A percentile compares a stretch with the other conserved stretches of the same genome.
These are phyloP conservation scores for Didymella pomorum DNA, from an alignment of 2,329 filamentous ascomycete genomes.

Conservation along the genomic window DNA sequence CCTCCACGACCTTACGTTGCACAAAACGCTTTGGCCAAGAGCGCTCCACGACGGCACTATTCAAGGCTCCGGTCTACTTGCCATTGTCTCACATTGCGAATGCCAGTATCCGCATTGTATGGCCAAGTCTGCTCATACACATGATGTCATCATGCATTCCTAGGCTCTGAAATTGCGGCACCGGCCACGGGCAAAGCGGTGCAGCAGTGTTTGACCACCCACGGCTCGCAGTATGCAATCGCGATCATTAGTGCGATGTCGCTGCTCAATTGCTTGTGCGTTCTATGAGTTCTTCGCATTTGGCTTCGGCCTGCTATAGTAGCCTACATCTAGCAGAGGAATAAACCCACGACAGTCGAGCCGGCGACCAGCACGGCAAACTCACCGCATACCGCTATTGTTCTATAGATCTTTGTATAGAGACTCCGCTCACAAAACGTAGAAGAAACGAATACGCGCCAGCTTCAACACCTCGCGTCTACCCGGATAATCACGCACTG, in stretches of 20 bases:
- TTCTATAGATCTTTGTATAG: no score
- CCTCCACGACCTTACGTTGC: constrained; percentile 1
- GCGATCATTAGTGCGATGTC: neutral
- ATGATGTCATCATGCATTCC: neutral
- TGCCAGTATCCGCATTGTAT: neutral
- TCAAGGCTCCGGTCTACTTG: neutral
- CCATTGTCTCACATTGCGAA: neutral
- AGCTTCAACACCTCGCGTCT: constrained; percentile 41
- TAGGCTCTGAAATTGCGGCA: neutral
- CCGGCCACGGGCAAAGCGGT: neutral
- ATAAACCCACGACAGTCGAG: constrained; percentile 7
- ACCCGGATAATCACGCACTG: constrained; percentile 45
- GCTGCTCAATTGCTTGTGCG: neutral
- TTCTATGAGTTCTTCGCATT: neutral
- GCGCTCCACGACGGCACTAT: neutral
- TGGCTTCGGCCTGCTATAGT: constrained; percentile 2
- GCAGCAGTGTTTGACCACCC: neutral
- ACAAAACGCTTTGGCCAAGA: neutral
- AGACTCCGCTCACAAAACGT: constrained; percentile 1
- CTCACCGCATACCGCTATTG: neutral
- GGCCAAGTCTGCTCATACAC: neutral
- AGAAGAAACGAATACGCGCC: neutral
- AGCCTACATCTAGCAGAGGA: constrained; percentile 12
- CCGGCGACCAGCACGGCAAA: neutral
- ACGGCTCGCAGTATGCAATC: neutral